These are phyloP conservation scores for Rugonectria rugulosa DNA, from an alignment of 2,329 filamentous ascomycete species.

Conservation along the genomic window DNA sequence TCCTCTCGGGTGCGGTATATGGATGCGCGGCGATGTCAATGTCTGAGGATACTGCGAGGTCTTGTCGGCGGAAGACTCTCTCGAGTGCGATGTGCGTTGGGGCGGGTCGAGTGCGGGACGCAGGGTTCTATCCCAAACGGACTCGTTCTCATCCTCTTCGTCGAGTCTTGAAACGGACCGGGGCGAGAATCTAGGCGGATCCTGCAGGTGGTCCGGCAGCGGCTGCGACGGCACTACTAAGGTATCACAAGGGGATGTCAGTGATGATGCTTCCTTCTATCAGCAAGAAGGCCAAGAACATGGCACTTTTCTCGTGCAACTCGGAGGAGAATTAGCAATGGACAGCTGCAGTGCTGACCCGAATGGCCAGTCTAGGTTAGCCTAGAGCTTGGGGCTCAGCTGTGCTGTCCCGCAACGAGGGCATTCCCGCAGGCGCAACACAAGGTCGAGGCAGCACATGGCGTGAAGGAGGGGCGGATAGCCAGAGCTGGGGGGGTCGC, in stretches of 20 bases:
- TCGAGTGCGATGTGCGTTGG: slow-evolving; percentile 58
- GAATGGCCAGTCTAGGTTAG: slow-evolving; percentile 1
- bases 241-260: slow-evolving; percentile 38
- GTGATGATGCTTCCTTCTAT: slow-evolving; percentile 21
- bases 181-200: slow-evolving; percentile 60
- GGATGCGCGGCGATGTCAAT: slow-evolving; percentile 49
- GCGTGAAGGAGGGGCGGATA: slow-evolving; percentile 29
- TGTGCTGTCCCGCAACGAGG: slow-evolving; percentile 25
- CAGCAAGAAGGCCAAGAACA: slow-evolving; percentile 14
- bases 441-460: slow-evolving; percentile 12
- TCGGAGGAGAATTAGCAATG: background rate
- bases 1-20: slow-evolving; percentile 51
- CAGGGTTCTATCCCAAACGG: slow-evolving; percentile 60
- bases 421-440: slow-evolving; percentile 35
- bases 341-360: background rate
- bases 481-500: slow-evolving; percentile 21
- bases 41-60: slow-evolving; percentile 44
- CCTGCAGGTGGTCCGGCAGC: slow-evolving; percentile 62
- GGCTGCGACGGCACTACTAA: slow-evolving; percentile 65
- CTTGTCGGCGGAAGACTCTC: slow-evolving; percentile 67
- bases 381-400: background rate
- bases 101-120: slow-evolving; percentile 56
- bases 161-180: slow-evolving; percentile 60
- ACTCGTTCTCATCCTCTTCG: slow-evolving; percentile 60
- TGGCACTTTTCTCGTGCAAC: slow-evolving; percentile 5